Evolutionary conservation across 179 eudicot species (phyloP).

Genomic region (Dionaea muscipula): DNA sequence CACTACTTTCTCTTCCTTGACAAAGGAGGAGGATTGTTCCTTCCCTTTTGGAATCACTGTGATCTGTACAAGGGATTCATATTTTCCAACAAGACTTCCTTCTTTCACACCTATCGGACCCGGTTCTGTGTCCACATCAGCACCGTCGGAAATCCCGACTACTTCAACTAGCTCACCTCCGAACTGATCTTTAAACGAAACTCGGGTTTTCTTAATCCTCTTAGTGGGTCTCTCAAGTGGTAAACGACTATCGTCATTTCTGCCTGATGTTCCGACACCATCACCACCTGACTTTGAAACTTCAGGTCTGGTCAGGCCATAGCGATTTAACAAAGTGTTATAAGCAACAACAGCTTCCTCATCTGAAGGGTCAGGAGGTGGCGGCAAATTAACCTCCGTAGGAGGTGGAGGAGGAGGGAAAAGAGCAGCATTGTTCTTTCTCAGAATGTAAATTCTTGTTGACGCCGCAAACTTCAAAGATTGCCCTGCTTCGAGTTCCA

Average conservation of each 20-base stretch:
- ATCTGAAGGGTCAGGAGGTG: slow-evolving; percentile 89
- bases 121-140: slow-evolving; percentile 91
- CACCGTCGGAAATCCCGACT: slow-evolving; percentile 94
- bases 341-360: slow-evolving; percentile 88
- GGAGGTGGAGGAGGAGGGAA: slow-evolving; percentile 52
- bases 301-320: slow-evolving; percentile 36
- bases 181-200: slow-evolving; percentile 77
- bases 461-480: slow-evolving; percentile 95
- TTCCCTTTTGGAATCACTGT: slow-evolving; percentile 82
- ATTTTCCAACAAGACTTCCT: slow-evolving; percentile 97
- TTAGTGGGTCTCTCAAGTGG: slow-evolving; percentile 41
- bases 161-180: slow-evolving; percentile 86
- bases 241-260: slow-evolving; percentile 23
- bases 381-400: slow-evolving; percentile 55
- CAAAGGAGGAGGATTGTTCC: slow-evolving; percentile 25
- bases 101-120: slow-evolving; percentile 91
- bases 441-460: slow-evolving; percentile 65
- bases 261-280: slow-evolving; percentile 13
- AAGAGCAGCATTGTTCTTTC: slow-evolving; percentile 73
- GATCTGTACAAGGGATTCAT: slow-evolving; percentile 77
- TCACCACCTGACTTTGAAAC: slow-evolving; percentile 17
- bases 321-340: slow-evolving; percentile 67
- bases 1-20: slow-evolving; percentile 39
- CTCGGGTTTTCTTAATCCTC: slow-evolving; percentile 55
- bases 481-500: slow-evolving; percentile 87